Percentiles rank a stretch among this genome's conserved stretches.
These are phyloP conservation scores for Fragaria ananassa DNA, from an alignment of 306 rosid genomes.

Conservation along the genomic window DNA sequence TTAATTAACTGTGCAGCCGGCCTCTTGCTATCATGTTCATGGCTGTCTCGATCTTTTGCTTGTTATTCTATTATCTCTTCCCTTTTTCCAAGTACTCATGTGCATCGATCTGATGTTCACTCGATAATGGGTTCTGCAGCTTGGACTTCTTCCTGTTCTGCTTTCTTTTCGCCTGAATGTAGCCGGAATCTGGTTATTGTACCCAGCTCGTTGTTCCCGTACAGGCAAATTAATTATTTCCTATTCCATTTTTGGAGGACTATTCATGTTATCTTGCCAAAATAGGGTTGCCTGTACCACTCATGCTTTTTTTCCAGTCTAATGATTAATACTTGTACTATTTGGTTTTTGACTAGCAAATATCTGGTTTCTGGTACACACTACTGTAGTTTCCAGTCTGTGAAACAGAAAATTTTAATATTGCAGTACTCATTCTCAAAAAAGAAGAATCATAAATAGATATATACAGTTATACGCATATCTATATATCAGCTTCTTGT, in stretches of 20 bases:
- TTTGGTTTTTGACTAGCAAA: not conserved
- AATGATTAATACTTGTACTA: not conserved
- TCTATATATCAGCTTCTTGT: not conserved
- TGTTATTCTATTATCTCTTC: not conserved
- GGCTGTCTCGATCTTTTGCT: not conserved
- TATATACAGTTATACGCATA: not conserved
- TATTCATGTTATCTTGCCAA: not conserved
- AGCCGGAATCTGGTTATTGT: constrained; percentile 21
- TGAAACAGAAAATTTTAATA: not conserved
- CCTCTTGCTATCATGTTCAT: not conserved
- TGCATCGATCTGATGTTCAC: constrained; percentile 34
- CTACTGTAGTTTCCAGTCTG: not conserved
- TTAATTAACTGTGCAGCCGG: not conserved
- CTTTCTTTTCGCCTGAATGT: constrained; percentile 18
- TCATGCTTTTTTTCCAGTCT: not conserved
- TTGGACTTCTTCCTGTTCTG: constrained; percentile 1
- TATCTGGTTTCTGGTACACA: not conserved
- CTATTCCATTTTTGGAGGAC: not conserved
- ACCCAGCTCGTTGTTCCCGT: not conserved
- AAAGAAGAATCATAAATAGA: not conserved
- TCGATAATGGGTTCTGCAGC: constrained; percentile 24
- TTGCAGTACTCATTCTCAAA: not conserved
- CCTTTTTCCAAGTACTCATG: not conserved
- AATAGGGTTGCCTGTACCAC: not conserved
- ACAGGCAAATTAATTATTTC: not conserved